Evolutionary conservation across 192 early-diverging fungal genomes (phyloP), one percentile per base, ranked within the genome.

Genomic region (Coemansia javaensis): DNA sequence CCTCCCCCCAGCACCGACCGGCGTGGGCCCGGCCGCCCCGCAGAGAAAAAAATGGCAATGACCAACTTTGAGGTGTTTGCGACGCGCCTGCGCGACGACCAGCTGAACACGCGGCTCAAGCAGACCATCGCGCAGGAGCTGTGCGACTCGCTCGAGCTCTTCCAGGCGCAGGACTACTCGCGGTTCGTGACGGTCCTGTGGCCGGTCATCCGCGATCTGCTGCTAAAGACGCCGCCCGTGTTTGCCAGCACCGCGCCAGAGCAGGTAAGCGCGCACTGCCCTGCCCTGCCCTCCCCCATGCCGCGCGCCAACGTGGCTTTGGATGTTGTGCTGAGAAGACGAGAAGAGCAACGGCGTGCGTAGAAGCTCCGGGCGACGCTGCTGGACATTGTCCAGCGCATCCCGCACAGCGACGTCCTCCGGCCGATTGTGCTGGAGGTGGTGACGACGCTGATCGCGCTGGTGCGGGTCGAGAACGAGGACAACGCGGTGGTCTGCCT

Each of bases 401-500:
- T 98, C 27, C 96, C 92, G 12, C 85, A 87, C 58, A 92, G 81
- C 43, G 93, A 98, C 44, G 60, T 85, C 7, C 82, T 98, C 16
- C 74, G 81, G 40, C 71, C 77, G 10, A 90, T 89, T 37, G 85
- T 87, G 4, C 63, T 81, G 23, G 87, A 93, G 14, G 55, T 98
- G 33, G 83, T 90, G 46, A 80, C 79, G 23, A 71, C 83, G 13
- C 51, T 88, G 38, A 82, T 98, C 77, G 59, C 84, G 28, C 71
- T 96, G 13, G 77, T 99, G 13, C 77, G 78, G 46, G 77, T 80
- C 17, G 97, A 99, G 57, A 97, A 99, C 57, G 97, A 99, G 64
- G 97, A 99, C n/a, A 98, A 97, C 53, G 94, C 87, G 7, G 88
- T 90, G 14, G 77, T 93, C 2, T 86, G 88, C 53, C 72, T 99